phyloP scores from a whole-genome alignment of 805 yeast species.

The Starmerella asiatica region DNA sequence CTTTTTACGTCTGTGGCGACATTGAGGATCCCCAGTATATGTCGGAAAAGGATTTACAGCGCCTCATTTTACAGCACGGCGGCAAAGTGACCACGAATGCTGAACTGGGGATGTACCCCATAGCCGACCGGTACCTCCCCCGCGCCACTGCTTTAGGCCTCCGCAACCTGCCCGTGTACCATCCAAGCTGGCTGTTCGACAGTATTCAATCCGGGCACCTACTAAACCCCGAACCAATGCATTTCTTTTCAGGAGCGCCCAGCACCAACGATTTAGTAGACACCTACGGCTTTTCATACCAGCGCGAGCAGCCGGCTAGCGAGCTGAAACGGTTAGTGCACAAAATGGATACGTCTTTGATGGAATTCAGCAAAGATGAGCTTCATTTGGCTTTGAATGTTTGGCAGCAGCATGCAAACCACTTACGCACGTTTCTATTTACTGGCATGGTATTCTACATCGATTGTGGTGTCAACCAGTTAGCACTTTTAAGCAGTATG shows the following conservation, averaged over 20 bases:
- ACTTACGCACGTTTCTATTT: background rate
- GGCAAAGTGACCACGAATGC: slow-evolving; percentile 22
- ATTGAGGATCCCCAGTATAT: slow-evolving; percentile 18
- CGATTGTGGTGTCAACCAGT: background rate
- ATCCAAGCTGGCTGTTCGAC: slow-evolving; percentile 61
- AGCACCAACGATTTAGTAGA: slow-evolving; percentile 33
- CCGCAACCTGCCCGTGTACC: slow-evolving; percentile 37
- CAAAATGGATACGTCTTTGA: background rate
- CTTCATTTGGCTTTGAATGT: background rate
- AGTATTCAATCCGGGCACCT: slow-evolving; percentile 35
- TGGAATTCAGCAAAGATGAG: background rate
- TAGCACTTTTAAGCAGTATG: background rate
- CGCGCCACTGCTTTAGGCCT: slow-evolving; percentile 8
- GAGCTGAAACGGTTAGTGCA: slow-evolving; percentile 20
- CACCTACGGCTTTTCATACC: slow-evolving; percentile 48
- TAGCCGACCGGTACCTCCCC: slow-evolving; percentile 21
- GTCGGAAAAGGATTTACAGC: slow-evolving; percentile 18
- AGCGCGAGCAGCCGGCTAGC: slow-evolving; percentile 24
- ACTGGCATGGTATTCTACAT: background rate
- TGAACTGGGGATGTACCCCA: slow-evolving; percentile 1
- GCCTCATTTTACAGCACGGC: slow-evolving; percentile 22
- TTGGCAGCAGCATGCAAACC: background rate
- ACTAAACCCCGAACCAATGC: slow-evolving; percentile 46
- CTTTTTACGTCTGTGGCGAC: slow-evolving; percentile 23
- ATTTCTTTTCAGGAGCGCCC: slow-evolving; percentile 33